Evolutionary conservation across 306 rosid species (phyloP), one percentile per base, ranked within the genome.

Genomic region (Glycyrrhiza uralensis): DNA sequence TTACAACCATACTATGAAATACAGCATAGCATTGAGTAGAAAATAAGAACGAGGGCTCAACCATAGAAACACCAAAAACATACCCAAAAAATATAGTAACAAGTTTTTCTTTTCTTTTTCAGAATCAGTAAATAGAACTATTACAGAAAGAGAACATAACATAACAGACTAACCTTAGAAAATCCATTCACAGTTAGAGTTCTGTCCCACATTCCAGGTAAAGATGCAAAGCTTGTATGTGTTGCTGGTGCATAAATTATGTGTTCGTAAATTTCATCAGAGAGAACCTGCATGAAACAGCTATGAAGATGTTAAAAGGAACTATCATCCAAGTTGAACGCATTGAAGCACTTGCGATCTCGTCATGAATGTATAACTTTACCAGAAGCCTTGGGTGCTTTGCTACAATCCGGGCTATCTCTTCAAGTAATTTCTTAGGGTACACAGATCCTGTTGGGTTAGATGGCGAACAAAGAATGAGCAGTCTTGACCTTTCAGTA

Each of bases 341-440:
- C 38, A 68, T 47, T 45, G 59, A 76, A 66, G 36, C 61, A 76
- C 26, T 30, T 23, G 18, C 22, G 58, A 71, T 49, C 46, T 32
- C 9, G 18, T 52, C 55, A 42, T 17, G 64, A 30, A 54, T 11
- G 47, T 36, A 56, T 78, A 63, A 63, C 62, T 79, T 71, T 83
- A 95, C 99, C 96, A 95, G 85, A 80, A 95, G 99, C 88, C 96
- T 86, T 20, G 97, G 99, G 87, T 95, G 86, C 85, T 85, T 95
- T 29, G 96, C 95, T 28, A 89, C 97, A 67, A 95, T 82, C 75
- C 76, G 69, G 61, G 99, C 96, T 73, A 95, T 91, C 80, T 91
- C 85, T 84, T 88, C 89, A 32, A 95, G 96, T 76, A 86, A 74
- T 75, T 75, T 74, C 81, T 89, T 95, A n/a, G 97, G 96, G 83